Evolutionary conservation across 2,329 filamentous ascomycete genomes (phyloP), one percentile per base, ranked within the genome.

Genomic region (Penicillium sp.): DNA sequence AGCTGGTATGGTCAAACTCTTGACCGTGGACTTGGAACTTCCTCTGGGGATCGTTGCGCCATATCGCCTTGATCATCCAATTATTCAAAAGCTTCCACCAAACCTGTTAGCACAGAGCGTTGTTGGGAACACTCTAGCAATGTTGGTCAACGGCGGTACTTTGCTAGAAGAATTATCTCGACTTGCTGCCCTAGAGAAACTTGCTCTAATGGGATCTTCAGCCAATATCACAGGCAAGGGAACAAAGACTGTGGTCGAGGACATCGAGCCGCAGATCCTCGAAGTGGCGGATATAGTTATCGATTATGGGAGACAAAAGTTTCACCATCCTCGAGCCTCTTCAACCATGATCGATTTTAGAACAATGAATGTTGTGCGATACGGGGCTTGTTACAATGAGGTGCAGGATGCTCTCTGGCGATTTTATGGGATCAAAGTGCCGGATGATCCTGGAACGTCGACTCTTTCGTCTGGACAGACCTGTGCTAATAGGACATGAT

Each of bases 191-290:
- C 58, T 61, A 8, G 65, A 57, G 2, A 62, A 62, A 13, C 53
- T 67, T 7, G 58, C 66, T 7, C 31, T 73, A 31, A 51, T 74
- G 35, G 71, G 71, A 0, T 70, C 67, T 0, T 70, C 67, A 6
- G 72, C 72, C 12, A 74, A 75, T 45, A 15, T 75, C 1, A 64
- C 70, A 1, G 70, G 70, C 1, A 61, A 56, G n/a, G 70, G 70
- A 7, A 66, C 66, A 10, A 74, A 73, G 51, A 60, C 41, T 9
- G 31, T 54, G 0, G 61, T 69, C 4, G 68, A 73, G 25, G 68
- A 72, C 21, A 72, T 75, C 27, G 64, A 73, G 55, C 44, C 53
- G 2, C 71, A 73, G 38, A 65, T 74, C 38, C 31, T 50, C 3
- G 57, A 53, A 7, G 63, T 63, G 1, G 72, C 70, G 2, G 66